Evolutionary conservation across 345 rosid species (phyloP), one percentile per base, ranked within the genome.

Genomic region (Hevea brasiliensis): DNA sequence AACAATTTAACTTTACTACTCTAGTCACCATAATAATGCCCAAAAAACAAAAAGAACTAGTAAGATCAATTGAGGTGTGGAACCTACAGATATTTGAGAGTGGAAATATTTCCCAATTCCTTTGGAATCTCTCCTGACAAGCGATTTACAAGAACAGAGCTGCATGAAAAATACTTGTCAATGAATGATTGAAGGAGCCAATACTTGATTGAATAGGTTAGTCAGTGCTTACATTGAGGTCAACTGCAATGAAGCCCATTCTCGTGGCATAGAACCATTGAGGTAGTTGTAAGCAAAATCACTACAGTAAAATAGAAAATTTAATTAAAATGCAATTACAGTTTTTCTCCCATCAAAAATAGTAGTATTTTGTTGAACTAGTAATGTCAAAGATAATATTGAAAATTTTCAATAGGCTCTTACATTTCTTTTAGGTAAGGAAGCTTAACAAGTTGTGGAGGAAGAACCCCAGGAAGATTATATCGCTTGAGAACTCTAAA

Each of bases 401-500:
- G 3, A 7, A 60, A 18, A 9, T 24, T 24, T 48, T 66, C 47
- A 57, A 44, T 44, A 58, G 58, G 27, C 23, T 11, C 90, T 87
- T 77, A 91, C 97, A 91, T 81, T 17, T 8, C 23, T 70, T 81
- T 65, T 66, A 93, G 86, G 71, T 81, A 79, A 17, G 79, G 85
- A 75, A 93, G 95, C 80, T 74, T 76, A 9, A 83, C 76, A 24
- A 91, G 71, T 71, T 89, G 84, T 61, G 89, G 82, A 50, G 96
- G 92, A 27, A 91, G 92, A 63, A 72, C 76, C 63, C 98, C 98
- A 0, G 90, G 82, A 73, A 93, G 97, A 69, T 74, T 91, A 61
- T 68, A 76, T 56, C 61, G 71, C 84, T 84, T 84, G 41, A 93
- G 79, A 57, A 15, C 50, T 48, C 92, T 89, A 73, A 74, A 82